phyloP scores from a whole-genome alignment of 2,329 filamentous ascomycete species.

The Sordariomycetes sp. region DNA sequence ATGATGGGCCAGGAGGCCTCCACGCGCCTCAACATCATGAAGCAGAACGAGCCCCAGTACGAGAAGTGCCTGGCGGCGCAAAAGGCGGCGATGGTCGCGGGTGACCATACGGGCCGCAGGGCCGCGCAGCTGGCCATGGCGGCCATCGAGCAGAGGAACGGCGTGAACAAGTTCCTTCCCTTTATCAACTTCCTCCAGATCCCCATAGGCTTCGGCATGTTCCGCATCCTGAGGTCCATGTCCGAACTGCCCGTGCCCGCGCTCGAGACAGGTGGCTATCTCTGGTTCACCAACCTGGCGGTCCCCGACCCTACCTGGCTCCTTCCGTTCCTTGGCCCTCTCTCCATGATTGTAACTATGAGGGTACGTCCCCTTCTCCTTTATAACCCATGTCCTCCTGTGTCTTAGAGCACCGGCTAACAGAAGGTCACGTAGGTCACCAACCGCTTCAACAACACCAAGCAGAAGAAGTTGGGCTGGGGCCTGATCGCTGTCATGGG shows the following conservation, averaged over 20 bases:
- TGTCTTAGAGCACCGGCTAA: background rate
- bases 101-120: conserved; percentile 3
- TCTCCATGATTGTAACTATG: conserved; percentile 45
- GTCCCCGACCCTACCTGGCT: conserved; percentile 71
- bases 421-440: conserved; percentile 18
- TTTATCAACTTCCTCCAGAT: conserved; percentile 32
- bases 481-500: conserved; percentile 31
- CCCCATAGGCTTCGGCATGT: conserved; percentile 71
- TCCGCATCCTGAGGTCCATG: conserved; percentile 68
- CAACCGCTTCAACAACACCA: conserved; percentile 18
- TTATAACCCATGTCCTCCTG: background rate
- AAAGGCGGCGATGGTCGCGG: conserved; percentile 27
- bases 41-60: conserved; percentile 38
- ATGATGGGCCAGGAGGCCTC: conserved; percentile 49
- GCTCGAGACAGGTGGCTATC: conserved; percentile 56
- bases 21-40: conserved; percentile 50
- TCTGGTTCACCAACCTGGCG: conserved; percentile 75
- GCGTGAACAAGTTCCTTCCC: conserved; percentile 20
- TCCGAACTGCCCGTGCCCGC: conserved; percentile 68
- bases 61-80: conserved; percentile 24
- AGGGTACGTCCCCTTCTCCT: conserved; percentile 24
- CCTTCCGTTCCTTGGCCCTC: conserved; percentile 53
- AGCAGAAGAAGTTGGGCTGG: conserved; percentile 25
- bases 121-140: conserved; percentile 8
- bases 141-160: conserved; percentile 18